These are phyloP conservation scores for Globisporangium okanoganense DNA, from an alignment of 352 stramenopile species.

Conservation along the genomic window DNA sequence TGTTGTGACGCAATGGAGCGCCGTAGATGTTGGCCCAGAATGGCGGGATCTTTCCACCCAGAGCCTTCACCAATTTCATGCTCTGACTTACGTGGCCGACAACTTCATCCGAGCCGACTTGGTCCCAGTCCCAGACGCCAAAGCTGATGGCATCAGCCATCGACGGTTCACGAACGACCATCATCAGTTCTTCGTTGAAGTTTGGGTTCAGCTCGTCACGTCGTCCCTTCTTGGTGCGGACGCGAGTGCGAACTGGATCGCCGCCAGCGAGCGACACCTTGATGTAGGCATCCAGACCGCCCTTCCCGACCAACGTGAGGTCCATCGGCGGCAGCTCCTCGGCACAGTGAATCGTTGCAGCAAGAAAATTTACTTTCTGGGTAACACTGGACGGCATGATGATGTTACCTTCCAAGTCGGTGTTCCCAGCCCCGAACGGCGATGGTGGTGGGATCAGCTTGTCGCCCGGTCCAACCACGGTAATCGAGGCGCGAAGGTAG, in stretches of 20 bases:
- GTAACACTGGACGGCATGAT: constrained; percentile 77
- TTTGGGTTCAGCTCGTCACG: constrained; percentile 60
- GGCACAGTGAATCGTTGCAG: constrained; percentile 57
- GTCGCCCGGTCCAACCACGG: constrained; percentile 85
- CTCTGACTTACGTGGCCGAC: constrained; percentile 72
- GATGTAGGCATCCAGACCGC: constrained; percentile 71
- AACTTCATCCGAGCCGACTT: constrained; percentile 68
- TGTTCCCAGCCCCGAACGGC: constrained; percentile 41
- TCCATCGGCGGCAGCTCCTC: constrained; percentile 80
- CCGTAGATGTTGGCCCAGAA: constrained; percentile 85
- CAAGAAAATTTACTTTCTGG: constrained; percentile 73
- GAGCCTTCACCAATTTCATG: constrained; percentile 65
- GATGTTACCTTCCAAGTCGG: constrained; percentile 53
- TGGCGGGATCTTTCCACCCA: constrained; percentile 46
- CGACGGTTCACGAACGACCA: constrained; percentile 73
- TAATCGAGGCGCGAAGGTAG: constrained; percentile 86
- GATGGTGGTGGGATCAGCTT: constrained; percentile 71
- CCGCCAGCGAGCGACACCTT: constrained; percentile 53
- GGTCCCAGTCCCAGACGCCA: constrained; percentile 73
- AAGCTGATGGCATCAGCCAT: constrained; percentile 79
- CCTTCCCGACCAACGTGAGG: constrained; percentile 49
- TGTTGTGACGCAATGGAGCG: constrained; percentile 51
- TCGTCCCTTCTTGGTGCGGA: constrained; percentile 72
- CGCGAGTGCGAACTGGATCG: constrained; percentile 61
- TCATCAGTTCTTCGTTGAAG: constrained; percentile 79